Evolutionary conservation across 352 stramenopile genomes (phyloP).

Genomic region (Pythium folliculosum): DNA sequence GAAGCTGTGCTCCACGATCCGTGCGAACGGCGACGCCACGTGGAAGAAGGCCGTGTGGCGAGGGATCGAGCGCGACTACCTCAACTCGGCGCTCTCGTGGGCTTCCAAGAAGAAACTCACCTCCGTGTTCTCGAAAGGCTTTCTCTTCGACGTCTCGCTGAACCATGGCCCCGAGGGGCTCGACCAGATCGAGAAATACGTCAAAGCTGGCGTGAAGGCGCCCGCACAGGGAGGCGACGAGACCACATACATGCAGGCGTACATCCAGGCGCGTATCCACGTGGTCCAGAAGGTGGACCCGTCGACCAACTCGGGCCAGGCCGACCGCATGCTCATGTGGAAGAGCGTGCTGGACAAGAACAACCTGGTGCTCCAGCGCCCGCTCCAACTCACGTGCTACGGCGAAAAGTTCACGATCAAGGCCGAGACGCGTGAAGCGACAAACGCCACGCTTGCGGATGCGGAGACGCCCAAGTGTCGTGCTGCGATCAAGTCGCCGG

Average conservation of each 20-base stretch:
- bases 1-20: neutral
- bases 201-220: neutral
- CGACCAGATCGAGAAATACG: slow-evolving; percentile 6
- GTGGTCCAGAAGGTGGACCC: slow-evolving; percentile 1
- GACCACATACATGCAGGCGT: neutral
- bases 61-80: slow-evolving; percentile 2
- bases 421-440: neutral
- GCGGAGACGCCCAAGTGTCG: too few relatives aligned
- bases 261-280: neutral
- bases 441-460: too few relatives aligned
- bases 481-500: too few relatives aligned
- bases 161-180: slow-evolving; percentile 13
- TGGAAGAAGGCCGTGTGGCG: slow-evolving; percentile 13
- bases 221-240: neutral
- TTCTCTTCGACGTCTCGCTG: slow-evolving; percentile 12
- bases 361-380: slow-evolving; percentile 9
- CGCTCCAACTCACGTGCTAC: slow-evolving; percentile 1
- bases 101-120: slow-evolving; percentile 8
- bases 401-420: slow-evolving; percentile 5
- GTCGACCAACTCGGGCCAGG: slow-evolving; percentile 13
- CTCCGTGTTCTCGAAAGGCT: slow-evolving; percentile 7
- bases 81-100: neutral
- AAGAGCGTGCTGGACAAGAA: slow-evolving; percentile 17
- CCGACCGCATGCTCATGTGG: slow-evolving; percentile 16
- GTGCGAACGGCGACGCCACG: neutral